Percentiles rank a stretch among this genome's conserved stretches.
Conservation (phyloP, 768 basidiomycete species). For the Boletus rubropictus region DNA sequence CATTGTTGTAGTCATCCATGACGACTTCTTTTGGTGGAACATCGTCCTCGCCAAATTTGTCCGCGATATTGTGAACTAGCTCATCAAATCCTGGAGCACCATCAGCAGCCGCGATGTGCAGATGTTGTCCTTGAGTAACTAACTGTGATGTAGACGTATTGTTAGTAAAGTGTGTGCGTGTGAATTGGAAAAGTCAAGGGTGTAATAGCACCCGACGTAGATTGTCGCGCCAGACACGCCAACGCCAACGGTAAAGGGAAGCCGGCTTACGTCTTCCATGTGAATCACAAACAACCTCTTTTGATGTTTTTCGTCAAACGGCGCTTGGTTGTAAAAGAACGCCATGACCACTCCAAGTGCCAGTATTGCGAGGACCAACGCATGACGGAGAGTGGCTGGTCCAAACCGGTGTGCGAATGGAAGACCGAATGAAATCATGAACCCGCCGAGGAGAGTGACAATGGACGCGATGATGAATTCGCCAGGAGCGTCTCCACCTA, state of each 20-base stretch:
- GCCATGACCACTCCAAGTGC: conserved; percentile 48
- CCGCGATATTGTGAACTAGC: conserved; percentile 57
- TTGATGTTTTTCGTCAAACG: conserved; percentile 84
- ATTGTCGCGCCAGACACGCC: background rate
- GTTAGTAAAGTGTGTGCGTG: background rate
- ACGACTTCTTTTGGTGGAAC: conserved; percentile 39
- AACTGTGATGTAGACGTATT: conserved; percentile 39
- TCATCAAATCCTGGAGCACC: conserved; percentile 67
- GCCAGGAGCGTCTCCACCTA: conserved; percentile 75
- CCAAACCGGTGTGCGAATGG: conserved; percentile 77
- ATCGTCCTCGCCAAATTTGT: conserved; percentile 48
- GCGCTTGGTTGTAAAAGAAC: conserved; percentile 50
- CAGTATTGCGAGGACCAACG: conserved; percentile 42
- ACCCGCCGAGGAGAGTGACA: conserved; percentile 50
- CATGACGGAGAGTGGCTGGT: conserved; percentile 31
- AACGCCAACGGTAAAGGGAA: background rate
- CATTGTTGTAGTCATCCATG: conserved; percentile 73
- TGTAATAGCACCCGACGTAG: too few relatives aligned
- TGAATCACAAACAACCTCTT: conserved; percentile 81
- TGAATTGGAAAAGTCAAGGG: background rate
- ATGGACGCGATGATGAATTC: conserved; percentile 87
- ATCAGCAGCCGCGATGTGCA: conserved; percentile 82
- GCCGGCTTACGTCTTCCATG: conserved; percentile 68
- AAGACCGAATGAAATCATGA: conserved; percentile 52
- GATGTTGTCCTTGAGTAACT: conserved; percentile 60